Evolutionary conservation across 768 basidiomycete species (phyloP).

Genomic region (Pisolithus albus): DNA sequence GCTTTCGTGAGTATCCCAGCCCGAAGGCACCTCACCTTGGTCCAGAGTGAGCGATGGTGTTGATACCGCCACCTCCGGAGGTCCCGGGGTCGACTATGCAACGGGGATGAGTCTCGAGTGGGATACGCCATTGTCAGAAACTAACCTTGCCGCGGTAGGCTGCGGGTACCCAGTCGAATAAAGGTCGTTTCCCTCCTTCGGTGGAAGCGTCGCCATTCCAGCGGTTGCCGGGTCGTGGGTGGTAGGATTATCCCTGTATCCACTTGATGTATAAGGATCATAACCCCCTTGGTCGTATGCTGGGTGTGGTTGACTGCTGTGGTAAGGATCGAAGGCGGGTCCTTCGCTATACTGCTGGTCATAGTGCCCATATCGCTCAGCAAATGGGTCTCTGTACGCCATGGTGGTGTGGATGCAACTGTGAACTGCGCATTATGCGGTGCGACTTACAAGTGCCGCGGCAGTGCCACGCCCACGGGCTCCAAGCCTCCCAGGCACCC

Average conservation of each 20-base stretch:
- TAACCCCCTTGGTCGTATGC: constrained; percentile 46
- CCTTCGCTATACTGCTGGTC: constrained; percentile 29
- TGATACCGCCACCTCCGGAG: constrained; percentile 49
- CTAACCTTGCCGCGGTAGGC: constrained; percentile 24
- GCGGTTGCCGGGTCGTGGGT: constrained; percentile 12
- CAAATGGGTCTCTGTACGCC: constrained; percentile 56
- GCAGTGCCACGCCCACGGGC: constrained; percentile 1
- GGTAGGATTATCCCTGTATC: constrained; percentile 35
- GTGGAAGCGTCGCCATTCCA: constrained; percentile 7
- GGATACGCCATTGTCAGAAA: constrained; percentile 1
- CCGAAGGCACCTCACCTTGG: constrained; percentile 36
- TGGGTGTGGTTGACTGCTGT: constrained; percentile 37
- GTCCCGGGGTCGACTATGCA: constrained; percentile 20
- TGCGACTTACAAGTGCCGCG: not conserved
- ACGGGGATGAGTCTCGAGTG: not conserved
- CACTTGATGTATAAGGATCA: constrained; percentile 19
- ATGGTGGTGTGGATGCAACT: constrained; percentile 9
- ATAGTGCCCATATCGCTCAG: constrained; percentile 27
- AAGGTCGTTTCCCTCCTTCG: constrained; percentile 32
- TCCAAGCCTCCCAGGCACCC: constrained; percentile 8
- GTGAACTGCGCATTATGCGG: not conserved
- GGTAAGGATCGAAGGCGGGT: constrained; percentile 42
- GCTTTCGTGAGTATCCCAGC: not conserved
- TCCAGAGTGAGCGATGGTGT: constrained; percentile 62
- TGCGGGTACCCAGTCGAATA: constrained; percentile 39